A percentile compares a stretch with the other conserved stretches of the same genome.
These are phyloP conservation scores for Triticum urartu DNA, from an alignment of 176 grass and related monocot species.

Conservation along the genomic window DNA sequence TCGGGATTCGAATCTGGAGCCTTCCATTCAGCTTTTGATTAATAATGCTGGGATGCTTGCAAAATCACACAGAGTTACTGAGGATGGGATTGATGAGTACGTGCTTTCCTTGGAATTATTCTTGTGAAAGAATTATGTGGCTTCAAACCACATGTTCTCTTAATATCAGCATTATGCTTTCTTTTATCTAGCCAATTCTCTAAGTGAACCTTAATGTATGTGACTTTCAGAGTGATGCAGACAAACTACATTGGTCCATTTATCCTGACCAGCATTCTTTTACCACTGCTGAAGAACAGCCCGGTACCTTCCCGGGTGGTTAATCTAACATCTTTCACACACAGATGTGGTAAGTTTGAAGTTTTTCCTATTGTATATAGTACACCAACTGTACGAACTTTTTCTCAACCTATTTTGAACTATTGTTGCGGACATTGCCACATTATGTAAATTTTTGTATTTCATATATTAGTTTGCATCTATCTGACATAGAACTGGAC, in stretches of 20 bases:
- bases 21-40: constrained; percentile 79
- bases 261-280: constrained; percentile 62
- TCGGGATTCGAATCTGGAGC: constrained; percentile 41
- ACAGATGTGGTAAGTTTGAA: constrained; percentile 72
- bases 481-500: neutral
- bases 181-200: neutral
- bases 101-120: constrained; percentile 30
- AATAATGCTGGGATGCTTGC: constrained; percentile 98
- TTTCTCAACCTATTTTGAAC: neutral
- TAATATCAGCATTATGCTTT: neutral
- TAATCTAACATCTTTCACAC: constrained; percentile 95
- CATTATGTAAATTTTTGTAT: neutral
- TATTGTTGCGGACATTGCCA: neutral
- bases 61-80: constrained; percentile 54
- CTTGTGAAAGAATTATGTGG: neutral
- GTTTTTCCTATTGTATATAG: neutral
- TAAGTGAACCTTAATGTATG: constrained; percentile 13
- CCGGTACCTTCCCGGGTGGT: constrained; percentile 59
- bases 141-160: constrained; percentile 1
- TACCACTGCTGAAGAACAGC: constrained; percentile 87
- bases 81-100: constrained; percentile 77
- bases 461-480: neutral
- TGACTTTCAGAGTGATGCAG: constrained; percentile 69
- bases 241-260: constrained; percentile 92
- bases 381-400: neutral